phyloP scores from a whole-genome alignment of 768 basidiomycete species.

The Daedaleopsis nitida region DNA sequence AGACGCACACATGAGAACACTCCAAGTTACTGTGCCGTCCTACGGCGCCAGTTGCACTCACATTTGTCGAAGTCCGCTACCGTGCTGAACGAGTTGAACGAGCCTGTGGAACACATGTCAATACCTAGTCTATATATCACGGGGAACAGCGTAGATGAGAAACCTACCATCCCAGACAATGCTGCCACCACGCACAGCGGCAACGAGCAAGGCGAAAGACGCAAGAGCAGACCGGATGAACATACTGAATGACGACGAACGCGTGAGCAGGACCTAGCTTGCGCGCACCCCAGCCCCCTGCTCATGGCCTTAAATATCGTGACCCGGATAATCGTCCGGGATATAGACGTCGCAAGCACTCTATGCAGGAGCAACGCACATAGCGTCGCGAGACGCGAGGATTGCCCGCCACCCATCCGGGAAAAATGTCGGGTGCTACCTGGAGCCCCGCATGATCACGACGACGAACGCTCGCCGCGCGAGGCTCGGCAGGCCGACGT shows the following conservation, averaged over 20 bases:
- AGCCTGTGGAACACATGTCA: slow-evolving; percentile 18
- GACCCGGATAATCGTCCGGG: not conserved
- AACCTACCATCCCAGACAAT: slow-evolving; percentile 50
- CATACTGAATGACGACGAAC: slow-evolving; percentile 30
- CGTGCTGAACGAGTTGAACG: slow-evolving; percentile 50
- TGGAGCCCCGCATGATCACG: slow-evolving; percentile 20
- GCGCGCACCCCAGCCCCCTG: not conserved
- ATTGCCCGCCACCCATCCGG: slow-evolving; percentile 12
- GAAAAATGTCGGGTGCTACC: slow-evolving; percentile 13
- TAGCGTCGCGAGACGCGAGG: not conserved
- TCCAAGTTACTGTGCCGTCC: not conserved
- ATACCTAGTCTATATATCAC: no score
- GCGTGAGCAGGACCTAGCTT: not conserved
- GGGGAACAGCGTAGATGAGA: no score
- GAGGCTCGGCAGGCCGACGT: slow-evolving; percentile 14
- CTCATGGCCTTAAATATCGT: slow-evolving; percentile 3
- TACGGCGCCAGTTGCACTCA: slow-evolving; percentile 24
- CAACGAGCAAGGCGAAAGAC: slow-evolving; percentile 22
- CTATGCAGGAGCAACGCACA: not conserved
- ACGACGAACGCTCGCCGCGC: not conserved
- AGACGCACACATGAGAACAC: not conserved
- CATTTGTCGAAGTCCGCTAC: slow-evolving; percentile 55
- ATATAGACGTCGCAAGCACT: not conserved
- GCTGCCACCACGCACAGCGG: slow-evolving; percentile 47
- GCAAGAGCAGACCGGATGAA: slow-evolving; percentile 30